phyloP scores from a whole-genome alignment of 306 rosid genomes.

The Glycine tomentella region DNA sequence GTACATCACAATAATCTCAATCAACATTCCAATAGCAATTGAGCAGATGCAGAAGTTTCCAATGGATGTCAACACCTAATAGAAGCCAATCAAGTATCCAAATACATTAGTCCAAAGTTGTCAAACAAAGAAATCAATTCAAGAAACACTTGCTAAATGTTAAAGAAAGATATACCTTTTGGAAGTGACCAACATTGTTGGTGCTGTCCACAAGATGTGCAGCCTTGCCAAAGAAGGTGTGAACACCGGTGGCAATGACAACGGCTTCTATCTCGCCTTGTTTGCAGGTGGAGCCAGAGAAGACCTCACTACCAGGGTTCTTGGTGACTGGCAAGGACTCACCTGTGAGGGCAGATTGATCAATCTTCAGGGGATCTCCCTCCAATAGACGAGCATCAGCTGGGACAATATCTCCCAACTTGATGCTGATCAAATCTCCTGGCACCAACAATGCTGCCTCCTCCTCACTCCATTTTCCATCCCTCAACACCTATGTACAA shows the following conservation, averaged over 20 bases:
- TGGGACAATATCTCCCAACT: conserved; percentile 91
- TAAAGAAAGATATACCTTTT: conserved; percentile 58
- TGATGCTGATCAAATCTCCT: conserved; percentile 90
- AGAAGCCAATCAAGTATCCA: conserved; percentile 33
- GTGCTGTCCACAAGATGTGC: conserved; percentile 96
- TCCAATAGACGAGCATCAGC: conserved; percentile 94
- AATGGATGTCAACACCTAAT: conserved; percentile 88
- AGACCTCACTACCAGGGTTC: conserved; percentile 77
- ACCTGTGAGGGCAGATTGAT: conserved; percentile 91
- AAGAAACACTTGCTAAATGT: background rate
- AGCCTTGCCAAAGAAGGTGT: conserved; percentile 94
- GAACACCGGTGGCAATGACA: conserved; percentile 94
- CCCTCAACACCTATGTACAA: conserved; percentile 72
- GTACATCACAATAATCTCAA: conserved; percentile 83
- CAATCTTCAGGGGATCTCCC: conserved; percentile 90
- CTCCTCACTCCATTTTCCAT: conserved; percentile 82
- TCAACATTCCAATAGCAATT: conserved; percentile 80
- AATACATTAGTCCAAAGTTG: conserved; percentile 24
- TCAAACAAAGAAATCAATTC: background rate
- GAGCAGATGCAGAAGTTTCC: conserved; percentile 96
- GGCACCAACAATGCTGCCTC: conserved; percentile 91
- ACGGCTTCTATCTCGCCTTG: conserved; percentile 96
- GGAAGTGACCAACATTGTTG: conserved; percentile 97
- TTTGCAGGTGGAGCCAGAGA: conserved; percentile 94
- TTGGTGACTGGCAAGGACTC: conserved; percentile 88